A percentile compares a stretch with the other conserved stretches of the same genome.
These are phyloP conservation scores for Hygrocybe punicea DNA, from an alignment of 768 basidiomycete species.

Conservation along the genomic window DNA sequence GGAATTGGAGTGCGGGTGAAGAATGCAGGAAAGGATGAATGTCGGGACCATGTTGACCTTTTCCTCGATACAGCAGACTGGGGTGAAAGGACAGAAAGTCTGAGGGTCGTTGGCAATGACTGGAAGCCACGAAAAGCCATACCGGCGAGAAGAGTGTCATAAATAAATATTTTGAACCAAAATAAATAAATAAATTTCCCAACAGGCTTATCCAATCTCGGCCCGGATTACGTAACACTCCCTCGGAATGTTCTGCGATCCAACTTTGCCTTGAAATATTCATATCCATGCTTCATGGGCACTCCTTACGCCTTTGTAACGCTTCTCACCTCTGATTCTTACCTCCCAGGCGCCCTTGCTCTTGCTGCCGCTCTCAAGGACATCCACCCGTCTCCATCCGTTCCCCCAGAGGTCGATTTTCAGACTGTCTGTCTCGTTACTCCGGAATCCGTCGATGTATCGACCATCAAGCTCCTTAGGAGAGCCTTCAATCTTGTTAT, in stretches of 20 bases:
- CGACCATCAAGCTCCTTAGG: slow-evolving; percentile 73
- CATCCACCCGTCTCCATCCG: slow-evolving; percentile 59
- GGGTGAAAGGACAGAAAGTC: slow-evolving; percentile 20
- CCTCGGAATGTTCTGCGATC: too few relatives aligned
- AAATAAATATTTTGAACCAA: too few relatives aligned
- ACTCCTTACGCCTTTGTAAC: slow-evolving; percentile 80
- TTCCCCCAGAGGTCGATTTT: slow-evolving; percentile 62
- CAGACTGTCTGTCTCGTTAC: slow-evolving; percentile 89
- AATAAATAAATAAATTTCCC: too few relatives aligned
- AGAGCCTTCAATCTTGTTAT: slow-evolving; percentile 80
- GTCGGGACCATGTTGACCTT: slow-evolving; percentile 23
- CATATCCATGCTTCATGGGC: slow-evolving; percentile 44
- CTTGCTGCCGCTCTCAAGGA: slow-evolving; percentile 82
- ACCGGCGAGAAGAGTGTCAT: background rate
- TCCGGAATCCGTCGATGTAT: slow-evolving; percentile 86
- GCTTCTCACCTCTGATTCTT: slow-evolving; percentile 85
- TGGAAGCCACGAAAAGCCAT: slow-evolving; percentile 11
- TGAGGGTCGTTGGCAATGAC: slow-evolving; percentile 24
- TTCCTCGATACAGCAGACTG: slow-evolving; percentile 2
- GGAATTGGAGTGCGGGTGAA: slow-evolving; percentile 33
- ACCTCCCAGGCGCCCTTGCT: slow-evolving; percentile 89
- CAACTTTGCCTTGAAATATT: background rate
- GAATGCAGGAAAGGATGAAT: slow-evolving; percentile 29
- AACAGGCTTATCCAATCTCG: too few relatives aligned
- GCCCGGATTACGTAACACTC: too few relatives aligned